Evolutionary conservation across 2,329 filamentous ascomycete species (phyloP), one percentile per base, ranked within the genome.

Genomic region (Epichloe gansuensis): DNA sequence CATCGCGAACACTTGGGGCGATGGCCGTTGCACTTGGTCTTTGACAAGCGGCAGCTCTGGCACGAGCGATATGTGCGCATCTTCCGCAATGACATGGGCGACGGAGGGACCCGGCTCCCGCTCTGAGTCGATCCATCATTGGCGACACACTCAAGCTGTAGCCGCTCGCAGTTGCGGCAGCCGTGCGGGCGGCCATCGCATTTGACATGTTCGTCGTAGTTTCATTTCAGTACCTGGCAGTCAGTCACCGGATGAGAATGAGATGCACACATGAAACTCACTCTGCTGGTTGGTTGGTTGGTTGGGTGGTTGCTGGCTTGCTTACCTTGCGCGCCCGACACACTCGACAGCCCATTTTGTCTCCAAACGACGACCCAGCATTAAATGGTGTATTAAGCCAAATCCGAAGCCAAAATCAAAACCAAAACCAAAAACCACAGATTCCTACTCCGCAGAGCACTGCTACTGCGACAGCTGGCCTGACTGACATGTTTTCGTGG

Each of bases 11-110:
- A 71, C 52, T 57, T 64, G 47, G 68, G 68, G 15, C 67, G 66
- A 55, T 66, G 66, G 61, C 68, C 69, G 47, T 70, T 63, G 57
- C 68, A 71, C 60, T 71, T 70, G 5, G 68, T 70, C 64, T 70
- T 70, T 53, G 67, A 69, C 25, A 68, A 54, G 46, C 68, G 67
- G 53, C 68, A 70, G 59, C 57, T 63, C 51, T 65, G 67, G 50
- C 68, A 70, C 27, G 67, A 69, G 25, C 68, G 66, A 54, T 70
- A 70, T 15, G 68, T 70, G 49, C 68, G 65, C 44, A 69, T 69
- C 61, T 69, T 70, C 43, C 66, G 61, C 46, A 68, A 51, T 2
- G 66, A 60, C 5, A 63, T 57, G 9, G 64, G 58, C 35, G 63
- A 59, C 31, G 60, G 53, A 34, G 64, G 61, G 43, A 60, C 58